Percentiles rank a stretch among this genome's conserved stretches.
phyloP scores from a whole-genome alignment of 768 basidiomycete genomes.

The Mycena leptocephala region DNA sequence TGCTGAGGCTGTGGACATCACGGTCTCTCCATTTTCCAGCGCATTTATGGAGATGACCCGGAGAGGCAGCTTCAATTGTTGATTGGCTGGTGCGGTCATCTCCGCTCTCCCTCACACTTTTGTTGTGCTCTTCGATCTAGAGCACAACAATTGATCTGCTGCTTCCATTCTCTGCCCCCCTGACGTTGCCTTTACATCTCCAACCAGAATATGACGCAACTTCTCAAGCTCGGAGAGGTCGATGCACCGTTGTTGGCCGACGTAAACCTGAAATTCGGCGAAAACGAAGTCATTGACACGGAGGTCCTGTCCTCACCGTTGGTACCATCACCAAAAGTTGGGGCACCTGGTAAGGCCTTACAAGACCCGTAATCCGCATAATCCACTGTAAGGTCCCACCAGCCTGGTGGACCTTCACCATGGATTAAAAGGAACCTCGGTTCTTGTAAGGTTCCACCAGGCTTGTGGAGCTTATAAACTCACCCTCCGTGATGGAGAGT shows the following conservation, averaged over 20 bases:
- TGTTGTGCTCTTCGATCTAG: too few relatives aligned
- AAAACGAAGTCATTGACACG: too few relatives aligned
- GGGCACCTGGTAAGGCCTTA: too few relatives aligned
- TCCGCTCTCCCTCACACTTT: background rate
- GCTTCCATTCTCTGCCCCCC: background rate
- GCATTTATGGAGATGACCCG: background rate
- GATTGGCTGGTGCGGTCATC: background rate
- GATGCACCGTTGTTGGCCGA: background rate
- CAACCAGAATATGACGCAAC: background rate
- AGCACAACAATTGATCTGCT: background rate
- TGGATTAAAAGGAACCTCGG: too few relatives aligned
- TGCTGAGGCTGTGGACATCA: background rate
- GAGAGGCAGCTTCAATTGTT: background rate
- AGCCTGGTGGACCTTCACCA: too few relatives aligned
- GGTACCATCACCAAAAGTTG: too few relatives aligned
- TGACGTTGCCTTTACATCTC: background rate
- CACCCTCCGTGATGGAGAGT: too few relatives aligned
- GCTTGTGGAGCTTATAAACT: too few relatives aligned
- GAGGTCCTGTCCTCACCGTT: too few relatives aligned
- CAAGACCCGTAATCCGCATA: too few relatives aligned
- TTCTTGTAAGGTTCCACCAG: too few relatives aligned
- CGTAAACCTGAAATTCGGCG: background rate
- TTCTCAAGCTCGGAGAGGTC: background rate
- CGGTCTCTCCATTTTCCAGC: background rate
- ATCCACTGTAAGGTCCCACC: too few relatives aligned